Conservation (phyloP, 805 yeast species). For the Candida pini region DNA sequence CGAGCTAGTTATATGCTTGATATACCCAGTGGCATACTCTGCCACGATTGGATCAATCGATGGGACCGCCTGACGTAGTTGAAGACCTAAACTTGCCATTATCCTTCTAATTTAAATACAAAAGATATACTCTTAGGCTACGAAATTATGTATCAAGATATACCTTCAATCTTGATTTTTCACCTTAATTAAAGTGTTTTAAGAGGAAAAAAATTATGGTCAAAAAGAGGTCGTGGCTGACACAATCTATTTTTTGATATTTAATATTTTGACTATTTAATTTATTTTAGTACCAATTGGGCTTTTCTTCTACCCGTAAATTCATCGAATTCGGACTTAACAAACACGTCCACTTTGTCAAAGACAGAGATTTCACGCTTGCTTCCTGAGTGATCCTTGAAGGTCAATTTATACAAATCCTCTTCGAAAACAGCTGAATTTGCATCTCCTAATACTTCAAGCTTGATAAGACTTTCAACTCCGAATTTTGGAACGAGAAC, state of each 20-base stretch:
- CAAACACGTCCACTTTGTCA: constrained; percentile 79
- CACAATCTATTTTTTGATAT: neutral
- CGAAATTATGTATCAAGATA: too few species aligned
- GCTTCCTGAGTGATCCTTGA: constrained; percentile 38
- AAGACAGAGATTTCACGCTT: constrained; percentile 53
- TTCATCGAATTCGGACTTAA: constrained; percentile 77
- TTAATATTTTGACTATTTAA: neutral
- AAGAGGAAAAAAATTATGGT: too few species aligned
- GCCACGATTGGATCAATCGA: constrained; percentile 80
- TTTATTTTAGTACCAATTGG: constrained; percentile 53
- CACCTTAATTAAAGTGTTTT: neutral
- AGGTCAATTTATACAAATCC: constrained; percentile 62
- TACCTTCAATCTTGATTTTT: neutral
- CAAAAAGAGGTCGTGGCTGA: too few species aligned
- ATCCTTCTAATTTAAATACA: neutral
- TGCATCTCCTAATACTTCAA: constrained; percentile 67
- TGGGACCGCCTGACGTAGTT: constrained; percentile 83
- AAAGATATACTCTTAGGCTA: too few species aligned
- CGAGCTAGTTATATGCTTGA: constrained; percentile 69
- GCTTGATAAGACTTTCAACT: constrained; percentile 84
- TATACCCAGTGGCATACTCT: constrained; percentile 89
- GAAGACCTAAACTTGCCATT: constrained; percentile 36
- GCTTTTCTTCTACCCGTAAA: constrained; percentile 91
- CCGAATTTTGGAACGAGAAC: constrained; percentile 95
- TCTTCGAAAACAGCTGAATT: constrained; percentile 67